Conservation (phyloP, 2,329 filamentous ascomycete species). For the Pyrenochaeta sp. region DNA sequence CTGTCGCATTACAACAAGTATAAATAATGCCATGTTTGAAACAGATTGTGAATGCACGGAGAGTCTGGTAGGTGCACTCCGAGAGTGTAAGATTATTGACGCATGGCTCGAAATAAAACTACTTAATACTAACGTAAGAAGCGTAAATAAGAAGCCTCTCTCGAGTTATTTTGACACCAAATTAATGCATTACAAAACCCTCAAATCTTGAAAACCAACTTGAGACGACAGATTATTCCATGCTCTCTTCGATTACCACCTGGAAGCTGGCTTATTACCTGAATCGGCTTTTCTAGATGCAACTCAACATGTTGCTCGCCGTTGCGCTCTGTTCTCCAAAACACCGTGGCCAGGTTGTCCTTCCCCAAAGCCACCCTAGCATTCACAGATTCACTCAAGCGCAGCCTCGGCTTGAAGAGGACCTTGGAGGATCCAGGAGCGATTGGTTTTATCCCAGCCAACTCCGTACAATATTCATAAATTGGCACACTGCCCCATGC, state of each 20-base stretch:
- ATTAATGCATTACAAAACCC: too few species aligned
- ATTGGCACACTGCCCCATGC: conserved; percentile 56
- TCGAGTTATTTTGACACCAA: too few species aligned
- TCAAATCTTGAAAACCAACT: neutral
- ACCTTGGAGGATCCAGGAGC: conserved; percentile 15
- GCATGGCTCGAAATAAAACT: too few species aligned
- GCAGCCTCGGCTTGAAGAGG: conserved; percentile 1
- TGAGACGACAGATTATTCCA: neutral
- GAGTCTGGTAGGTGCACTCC: too few species aligned
- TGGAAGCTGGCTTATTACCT: neutral
- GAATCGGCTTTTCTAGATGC: neutral
- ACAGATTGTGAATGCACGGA: too few species aligned
- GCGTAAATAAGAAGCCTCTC: too few species aligned
- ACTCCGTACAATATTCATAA: conserved; percentile 53
- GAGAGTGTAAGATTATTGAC: too few species aligned
- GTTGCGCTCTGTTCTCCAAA: neutral
- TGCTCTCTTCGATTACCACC: neutral
- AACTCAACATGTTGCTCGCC: neutral
- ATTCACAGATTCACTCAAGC: neutral
- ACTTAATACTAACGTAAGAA: too few species aligned
- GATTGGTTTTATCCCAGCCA: conserved; percentile 35
- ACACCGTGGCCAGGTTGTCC: neutral
- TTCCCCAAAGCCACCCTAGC: neutral
- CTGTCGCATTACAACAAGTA: too few species aligned
- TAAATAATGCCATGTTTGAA: too few species aligned